Conservation (phyloP, 2,329 filamentous ascomycete species). For the Arthrobotrys conoides region DNA sequence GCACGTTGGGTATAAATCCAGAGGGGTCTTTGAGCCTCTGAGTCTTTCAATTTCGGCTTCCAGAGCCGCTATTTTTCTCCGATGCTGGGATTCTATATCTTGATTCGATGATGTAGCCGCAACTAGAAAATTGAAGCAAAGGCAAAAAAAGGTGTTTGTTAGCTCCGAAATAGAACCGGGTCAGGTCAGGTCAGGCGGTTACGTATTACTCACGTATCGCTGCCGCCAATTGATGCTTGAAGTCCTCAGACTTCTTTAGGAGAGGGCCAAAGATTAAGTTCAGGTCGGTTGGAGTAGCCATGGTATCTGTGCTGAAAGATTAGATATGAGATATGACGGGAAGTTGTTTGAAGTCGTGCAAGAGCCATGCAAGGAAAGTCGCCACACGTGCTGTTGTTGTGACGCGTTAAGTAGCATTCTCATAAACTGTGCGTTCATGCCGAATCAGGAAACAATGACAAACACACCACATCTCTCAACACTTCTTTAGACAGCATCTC, state of each 20-base stretch:
- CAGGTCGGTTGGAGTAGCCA: background rate
- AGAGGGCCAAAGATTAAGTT: constrained; percentile 19
- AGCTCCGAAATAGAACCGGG: background rate
- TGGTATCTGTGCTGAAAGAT: background rate
- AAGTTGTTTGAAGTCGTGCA: background rate
- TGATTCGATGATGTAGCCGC: constrained; percentile 5
- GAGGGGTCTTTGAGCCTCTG: background rate
- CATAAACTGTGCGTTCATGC: too few relatives aligned
- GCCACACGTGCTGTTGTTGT: constrained; percentile 12
- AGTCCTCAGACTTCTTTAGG: constrained; percentile 18
- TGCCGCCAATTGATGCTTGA: constrained; percentile 21
- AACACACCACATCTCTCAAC: constrained; percentile 27
- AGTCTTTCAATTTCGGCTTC: constrained; percentile 20
- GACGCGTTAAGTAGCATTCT: constrained; percentile 29
- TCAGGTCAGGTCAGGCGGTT: too few relatives aligned
- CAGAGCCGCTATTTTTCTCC: constrained; percentile 5
- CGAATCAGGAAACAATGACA: constrained; percentile 18
- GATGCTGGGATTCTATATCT: constrained; percentile 10
- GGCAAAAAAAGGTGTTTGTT: background rate
- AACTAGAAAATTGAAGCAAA: background rate
- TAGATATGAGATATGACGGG: too few relatives aligned
- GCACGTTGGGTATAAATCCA: background rate
- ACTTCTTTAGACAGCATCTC: background rate
- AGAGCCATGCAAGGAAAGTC: background rate
- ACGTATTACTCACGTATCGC: constrained; percentile 28